Conservation (phyloP, 257 asterid genomes). For the Nicotiana benthamiana region DNA sequence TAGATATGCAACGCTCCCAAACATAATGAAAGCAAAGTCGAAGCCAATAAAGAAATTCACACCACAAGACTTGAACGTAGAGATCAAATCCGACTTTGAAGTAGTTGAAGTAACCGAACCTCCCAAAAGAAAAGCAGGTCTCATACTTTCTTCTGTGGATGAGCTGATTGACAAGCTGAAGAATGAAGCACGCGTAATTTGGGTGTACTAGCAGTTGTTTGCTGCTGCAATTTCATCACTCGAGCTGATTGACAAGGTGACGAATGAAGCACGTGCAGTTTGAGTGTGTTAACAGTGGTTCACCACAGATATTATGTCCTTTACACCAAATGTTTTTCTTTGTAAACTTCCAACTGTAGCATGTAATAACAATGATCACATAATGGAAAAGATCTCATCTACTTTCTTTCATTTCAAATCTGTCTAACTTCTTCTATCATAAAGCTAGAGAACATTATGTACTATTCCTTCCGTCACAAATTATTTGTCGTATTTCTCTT, state of each 20-base stretch:
- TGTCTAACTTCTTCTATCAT: not conserved
- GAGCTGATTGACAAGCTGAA: constrained; percentile 80
- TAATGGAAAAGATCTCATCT: not conserved
- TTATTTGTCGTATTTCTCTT: no score
- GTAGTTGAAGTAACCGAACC: constrained; percentile 78
- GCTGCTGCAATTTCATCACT: not conserved
- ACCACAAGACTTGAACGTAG: constrained; percentile 67
- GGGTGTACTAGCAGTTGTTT: not conserved
- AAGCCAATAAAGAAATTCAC: constrained; percentile 68
- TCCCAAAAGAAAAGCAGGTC: constrained; percentile 85
- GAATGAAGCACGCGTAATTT: constrained; percentile 70
- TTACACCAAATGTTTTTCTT: not conserved
- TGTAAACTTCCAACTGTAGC: not conserved
- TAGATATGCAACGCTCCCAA: constrained; percentile 89
- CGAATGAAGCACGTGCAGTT: constrained; percentile 64
- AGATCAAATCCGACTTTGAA: constrained; percentile 62
- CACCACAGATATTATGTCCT: not conserved
- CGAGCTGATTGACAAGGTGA: constrained; percentile 68
- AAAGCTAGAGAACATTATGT: not conserved
- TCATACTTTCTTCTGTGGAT: constrained; percentile 76
- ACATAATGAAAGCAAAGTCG: constrained; percentile 95
- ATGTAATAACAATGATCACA: not conserved
- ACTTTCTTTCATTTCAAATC: not conserved
- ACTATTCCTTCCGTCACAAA: no score
- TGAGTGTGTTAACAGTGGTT: constrained; percentile 11